Conservation (phyloP, 2,329 filamentous ascomycete genomes). For the Fusarium aywerte region DNA sequence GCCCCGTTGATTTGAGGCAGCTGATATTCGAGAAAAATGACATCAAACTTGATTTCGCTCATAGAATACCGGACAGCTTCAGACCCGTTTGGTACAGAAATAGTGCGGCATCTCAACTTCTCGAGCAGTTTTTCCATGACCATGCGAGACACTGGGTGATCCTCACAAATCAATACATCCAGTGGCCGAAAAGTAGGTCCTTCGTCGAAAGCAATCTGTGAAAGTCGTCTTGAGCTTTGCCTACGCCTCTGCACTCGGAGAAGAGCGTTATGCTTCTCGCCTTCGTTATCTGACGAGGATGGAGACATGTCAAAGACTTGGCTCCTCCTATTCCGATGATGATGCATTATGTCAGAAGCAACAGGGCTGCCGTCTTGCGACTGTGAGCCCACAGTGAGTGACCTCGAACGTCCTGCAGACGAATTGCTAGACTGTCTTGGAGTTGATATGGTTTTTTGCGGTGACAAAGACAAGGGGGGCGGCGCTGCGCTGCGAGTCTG, state of each 20-base stretch:
- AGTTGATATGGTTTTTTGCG: slow-evolving; percentile 70
- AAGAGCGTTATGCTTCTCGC: slow-evolving; percentile 88
- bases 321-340: slow-evolving; percentile 89
- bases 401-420: slow-evolving; percentile 78
- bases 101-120: slow-evolving; percentile 93
- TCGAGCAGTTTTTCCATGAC: slow-evolving; percentile 99
- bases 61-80: slow-evolving; percentile 94
- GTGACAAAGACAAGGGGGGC: slow-evolving; percentile 65
- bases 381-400: slow-evolving; percentile 92
- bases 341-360: slow-evolving; percentile 73
- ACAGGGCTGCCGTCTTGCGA: slow-evolving; percentile 90
- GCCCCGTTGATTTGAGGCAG: slow-evolving; percentile 94
- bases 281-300: slow-evolving; percentile 97
- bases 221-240: slow-evolving; percentile 95
- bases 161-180: slow-evolving; percentile 96
- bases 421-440: slow-evolving; percentile 70
- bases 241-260: slow-evolving; percentile 91
- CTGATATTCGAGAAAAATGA: slow-evolving; percentile 98
- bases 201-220: slow-evolving; percentile 86
- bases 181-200: slow-evolving; percentile 88
- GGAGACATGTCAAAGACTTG: slow-evolving; percentile 97
- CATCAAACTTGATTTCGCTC: slow-evolving; percentile 98
- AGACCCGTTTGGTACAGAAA: slow-evolving; percentile 88
- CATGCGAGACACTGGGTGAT: slow-evolving; percentile 94
- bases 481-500: slow-evolving; percentile 65